Percentiles rank a stretch among this genome's conserved stretches.
These are phyloP conservation scores for Polygonum aviculare DNA, from an alignment of 148 eudicot genomes.

Conservation along the genomic window DNA sequence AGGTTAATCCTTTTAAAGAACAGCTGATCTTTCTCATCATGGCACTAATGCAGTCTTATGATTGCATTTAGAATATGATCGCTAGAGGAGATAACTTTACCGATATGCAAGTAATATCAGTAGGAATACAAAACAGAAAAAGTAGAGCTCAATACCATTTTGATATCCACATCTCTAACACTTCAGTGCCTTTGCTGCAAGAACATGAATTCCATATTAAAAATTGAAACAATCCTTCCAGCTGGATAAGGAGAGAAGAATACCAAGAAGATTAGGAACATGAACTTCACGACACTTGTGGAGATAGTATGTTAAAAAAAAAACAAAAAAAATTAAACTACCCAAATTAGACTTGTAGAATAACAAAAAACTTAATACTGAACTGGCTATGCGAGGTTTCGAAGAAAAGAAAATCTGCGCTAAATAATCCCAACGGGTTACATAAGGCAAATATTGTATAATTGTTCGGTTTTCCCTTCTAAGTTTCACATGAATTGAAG, in stretches of 20 bases:
- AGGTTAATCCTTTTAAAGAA: background rate
- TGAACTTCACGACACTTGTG: background rate
- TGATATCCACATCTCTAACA: constrained; percentile 75
- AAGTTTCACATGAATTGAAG: background rate
- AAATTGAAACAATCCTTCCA: background rate
- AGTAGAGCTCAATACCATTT: constrained; percentile 47
- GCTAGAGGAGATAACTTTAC: background rate
- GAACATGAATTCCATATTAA: background rate
- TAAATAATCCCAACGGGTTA: too few relatives aligned
- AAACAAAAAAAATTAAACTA: background rate
- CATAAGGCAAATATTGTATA: too few relatives aligned
- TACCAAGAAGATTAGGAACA: background rate
- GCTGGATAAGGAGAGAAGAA: background rate
- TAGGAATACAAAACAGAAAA: background rate
- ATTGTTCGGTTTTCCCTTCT: background rate
- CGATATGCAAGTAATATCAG: background rate
- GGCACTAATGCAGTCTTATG: background rate
- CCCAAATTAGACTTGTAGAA: background rate
- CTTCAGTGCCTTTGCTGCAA: constrained; percentile 35
- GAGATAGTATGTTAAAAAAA: background rate
- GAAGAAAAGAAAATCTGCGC: too few relatives aligned
- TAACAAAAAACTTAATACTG: background rate
- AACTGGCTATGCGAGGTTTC: too few relatives aligned
- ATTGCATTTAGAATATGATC: background rate
- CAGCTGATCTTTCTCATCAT: background rate